Percentiles rank a stretch among this genome's conserved stretches.
Evolutionary conservation across 257 asterid genomes (phyloP).

Genomic region (Solanum corneliomulleri): DNA sequence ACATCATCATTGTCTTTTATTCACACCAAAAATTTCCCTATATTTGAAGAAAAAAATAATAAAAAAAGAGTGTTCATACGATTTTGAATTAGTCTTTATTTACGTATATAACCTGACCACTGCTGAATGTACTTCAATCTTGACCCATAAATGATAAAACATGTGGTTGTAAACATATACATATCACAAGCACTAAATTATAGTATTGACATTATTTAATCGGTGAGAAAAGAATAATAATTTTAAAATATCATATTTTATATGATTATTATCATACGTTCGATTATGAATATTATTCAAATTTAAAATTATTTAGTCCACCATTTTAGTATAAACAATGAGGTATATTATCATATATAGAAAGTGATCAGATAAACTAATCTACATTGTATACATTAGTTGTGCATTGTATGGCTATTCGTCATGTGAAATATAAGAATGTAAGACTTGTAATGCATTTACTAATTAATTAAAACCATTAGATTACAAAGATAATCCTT

Average conservation of each 20-base stretch:
- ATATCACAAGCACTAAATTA: neutral
- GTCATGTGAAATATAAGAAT: too few species aligned
- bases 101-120: neutral
- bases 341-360: too few species aligned
- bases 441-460: too few species aligned
- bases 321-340: neutral
- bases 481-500: neutral
- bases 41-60: neutral
- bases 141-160: neutral
- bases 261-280: too few species aligned
- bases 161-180: neutral
- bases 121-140: neutral
- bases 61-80: neutral
- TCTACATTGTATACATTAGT: too few species aligned
- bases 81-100: neutral
- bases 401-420: too few species aligned
- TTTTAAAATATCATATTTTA: neutral
- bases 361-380: too few species aligned
- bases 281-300: neutral
- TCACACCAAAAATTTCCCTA: neutral
- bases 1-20: neutral
- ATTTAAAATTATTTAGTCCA: neutral
- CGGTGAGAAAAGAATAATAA: neutral
- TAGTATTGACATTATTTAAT: neutral
- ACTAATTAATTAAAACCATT: too few species aligned